phyloP scores from a whole-genome alignment of 169 alveolate genomes.

The Eimeria falciformis region DNA sequence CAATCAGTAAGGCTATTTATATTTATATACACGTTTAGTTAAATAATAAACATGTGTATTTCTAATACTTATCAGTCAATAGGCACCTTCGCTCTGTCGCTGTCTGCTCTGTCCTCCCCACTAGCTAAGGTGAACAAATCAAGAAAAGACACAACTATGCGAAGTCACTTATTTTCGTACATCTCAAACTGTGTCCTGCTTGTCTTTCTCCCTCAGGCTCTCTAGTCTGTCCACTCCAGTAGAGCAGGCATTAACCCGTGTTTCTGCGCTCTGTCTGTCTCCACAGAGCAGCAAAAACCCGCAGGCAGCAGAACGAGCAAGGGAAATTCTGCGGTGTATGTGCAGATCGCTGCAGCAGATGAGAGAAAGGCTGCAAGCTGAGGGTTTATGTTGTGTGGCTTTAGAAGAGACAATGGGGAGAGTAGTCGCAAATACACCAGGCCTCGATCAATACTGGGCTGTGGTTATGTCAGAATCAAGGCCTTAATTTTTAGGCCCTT shows the following conservation, averaged over 20 bases:
- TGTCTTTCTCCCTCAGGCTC: not conserved
- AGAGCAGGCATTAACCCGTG: not conserved
- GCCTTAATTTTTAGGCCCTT: no score
- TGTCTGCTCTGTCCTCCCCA: no score
- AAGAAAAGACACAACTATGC: no score
- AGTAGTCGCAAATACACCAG: no score
- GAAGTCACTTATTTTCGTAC: not conserved
- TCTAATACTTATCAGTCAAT: not conserved
- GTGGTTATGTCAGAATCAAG: no score
- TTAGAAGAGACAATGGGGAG: not conserved
- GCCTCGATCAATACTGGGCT: no score
- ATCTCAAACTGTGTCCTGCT: not conserved
- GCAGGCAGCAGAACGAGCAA: not conserved
- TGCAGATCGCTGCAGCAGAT: conserved; percentile 47
- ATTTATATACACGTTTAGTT: not conserved
- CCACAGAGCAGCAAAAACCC: not conserved
- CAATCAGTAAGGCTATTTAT: not conserved
- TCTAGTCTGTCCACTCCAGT: not conserved
- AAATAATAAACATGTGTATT: not conserved
- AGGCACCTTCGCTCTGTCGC: not conserved
- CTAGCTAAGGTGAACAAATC: no score
- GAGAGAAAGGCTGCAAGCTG: not conserved
- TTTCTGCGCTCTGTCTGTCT: not conserved
- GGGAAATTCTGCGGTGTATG: conserved; percentile 14
- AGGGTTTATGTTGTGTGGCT: not conserved